Conservation (phyloP, 2,329 filamentous ascomycete genomes). For the Phaeosphaeriaceae sp. region DNA sequence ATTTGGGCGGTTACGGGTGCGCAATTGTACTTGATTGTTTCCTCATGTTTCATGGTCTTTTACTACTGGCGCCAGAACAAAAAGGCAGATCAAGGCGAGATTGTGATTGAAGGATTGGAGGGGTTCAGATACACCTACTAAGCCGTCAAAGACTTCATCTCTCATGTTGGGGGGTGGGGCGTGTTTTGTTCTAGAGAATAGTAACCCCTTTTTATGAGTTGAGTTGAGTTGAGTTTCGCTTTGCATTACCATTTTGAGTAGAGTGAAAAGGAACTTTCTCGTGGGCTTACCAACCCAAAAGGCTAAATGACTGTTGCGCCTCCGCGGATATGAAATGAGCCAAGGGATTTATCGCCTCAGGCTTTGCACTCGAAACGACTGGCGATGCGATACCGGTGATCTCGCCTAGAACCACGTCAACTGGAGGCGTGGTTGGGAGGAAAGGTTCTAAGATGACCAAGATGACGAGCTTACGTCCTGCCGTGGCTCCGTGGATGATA, state of each 20-base stretch:
- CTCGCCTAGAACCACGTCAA: not conserved
- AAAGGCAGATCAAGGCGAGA: conserved; percentile 18
- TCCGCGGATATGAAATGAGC: too few relatives aligned
- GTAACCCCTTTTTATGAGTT: too few relatives aligned
- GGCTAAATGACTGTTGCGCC: too few relatives aligned
- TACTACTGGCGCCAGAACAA: conserved; percentile 17
- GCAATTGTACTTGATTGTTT: conserved; percentile 25
- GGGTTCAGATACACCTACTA: conserved; percentile 24
- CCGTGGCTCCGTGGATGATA: not conserved
- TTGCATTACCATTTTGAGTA: too few relatives aligned
- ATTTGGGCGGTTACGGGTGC: conserved; percentile 32
- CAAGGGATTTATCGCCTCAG: not conserved
- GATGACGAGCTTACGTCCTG: not conserved
- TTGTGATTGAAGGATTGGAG: conserved; percentile 18
- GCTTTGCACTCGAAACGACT: not conserved
- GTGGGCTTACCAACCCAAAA: too few relatives aligned
- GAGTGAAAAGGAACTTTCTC: too few relatives aligned
- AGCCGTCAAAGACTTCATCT: not conserved
- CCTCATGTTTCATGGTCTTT: conserved; percentile 9
- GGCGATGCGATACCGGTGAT: not conserved
- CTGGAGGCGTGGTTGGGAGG: too few relatives aligned
- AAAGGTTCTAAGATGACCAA: not conserved
- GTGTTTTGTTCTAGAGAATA: too few relatives aligned
- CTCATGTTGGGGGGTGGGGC: too few relatives aligned
- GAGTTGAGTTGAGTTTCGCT: too few relatives aligned